A percentile compares a stretch with the other conserved stretches of the same genome.
Evolutionary conservation across 2,329 filamentous ascomycete genomes (phyloP).

Genomic region (Nigrospora sphaerica): DNA sequence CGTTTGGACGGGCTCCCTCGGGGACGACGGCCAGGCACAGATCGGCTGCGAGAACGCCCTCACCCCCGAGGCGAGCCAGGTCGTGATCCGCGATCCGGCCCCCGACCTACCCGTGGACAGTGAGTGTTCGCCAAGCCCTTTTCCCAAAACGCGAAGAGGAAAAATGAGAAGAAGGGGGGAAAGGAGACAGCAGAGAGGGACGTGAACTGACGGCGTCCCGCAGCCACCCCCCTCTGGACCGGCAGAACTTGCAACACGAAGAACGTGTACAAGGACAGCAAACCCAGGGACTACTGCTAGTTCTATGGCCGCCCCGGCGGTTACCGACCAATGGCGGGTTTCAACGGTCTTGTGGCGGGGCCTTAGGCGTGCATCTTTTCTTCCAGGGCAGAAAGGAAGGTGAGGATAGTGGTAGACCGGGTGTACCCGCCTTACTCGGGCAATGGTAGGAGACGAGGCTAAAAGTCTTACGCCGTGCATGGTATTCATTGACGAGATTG

Average conservation of each 20-base stretch:
- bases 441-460: too few relatives aligned
- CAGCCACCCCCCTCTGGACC: constrained; percentile 14
- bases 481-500: constrained; percentile 87
- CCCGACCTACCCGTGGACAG: constrained; percentile 22
- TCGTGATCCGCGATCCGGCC: constrained; percentile 22
- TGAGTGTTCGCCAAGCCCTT: constrained; percentile 9
- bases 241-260: constrained; percentile 14
- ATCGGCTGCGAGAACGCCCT: constrained; percentile 26
- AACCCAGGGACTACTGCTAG: constrained; percentile 7
- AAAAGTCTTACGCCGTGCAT: constrained; percentile 80
- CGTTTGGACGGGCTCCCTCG: constrained; percentile 28
- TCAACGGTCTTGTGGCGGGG: too few relatives aligned
- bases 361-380: too few relatives aligned
- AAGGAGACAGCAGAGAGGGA: too few relatives aligned
- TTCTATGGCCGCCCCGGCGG: too few relatives aligned
- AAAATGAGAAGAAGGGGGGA: too few relatives aligned
- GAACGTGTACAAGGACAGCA: constrained; percentile 11
- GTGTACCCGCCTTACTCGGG: too few relatives aligned
- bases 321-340: too few relatives aligned
- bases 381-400: too few relatives aligned
- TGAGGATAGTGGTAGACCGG: too few relatives aligned
- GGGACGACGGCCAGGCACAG: constrained; percentile 23
- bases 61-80: constrained; percentile 18
- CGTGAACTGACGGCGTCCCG: constrained; percentile 1
- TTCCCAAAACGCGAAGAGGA: too few relatives aligned